A percentile compares a stretch with the other conserved stretches of the same genome.
These are phyloP conservation scores for Sparassis latifolia DNA, from an alignment of 1,284 basidiomycete species.

Conservation along the genomic window DNA sequence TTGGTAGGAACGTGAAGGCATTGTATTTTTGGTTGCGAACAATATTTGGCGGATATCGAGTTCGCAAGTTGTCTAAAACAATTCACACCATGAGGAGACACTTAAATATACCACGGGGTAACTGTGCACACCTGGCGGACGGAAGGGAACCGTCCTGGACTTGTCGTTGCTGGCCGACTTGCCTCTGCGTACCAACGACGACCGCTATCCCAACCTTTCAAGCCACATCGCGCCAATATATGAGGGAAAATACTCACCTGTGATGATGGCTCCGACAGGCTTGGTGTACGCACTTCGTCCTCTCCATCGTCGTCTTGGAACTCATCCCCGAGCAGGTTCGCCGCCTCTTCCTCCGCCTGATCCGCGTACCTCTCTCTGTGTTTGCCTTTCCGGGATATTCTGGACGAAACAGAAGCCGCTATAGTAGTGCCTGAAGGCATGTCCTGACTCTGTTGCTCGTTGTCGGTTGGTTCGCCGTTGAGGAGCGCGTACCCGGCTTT, in stretches of 20 bases:
- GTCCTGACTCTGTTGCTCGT: constrained; percentile 22
- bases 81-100: neutral
- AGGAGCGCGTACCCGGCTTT: constrained; percentile 43
- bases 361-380: constrained; percentile 40
- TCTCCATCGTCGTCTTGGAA: constrained; percentile 24
- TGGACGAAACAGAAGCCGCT: constrained; percentile 32
- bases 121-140: constrained; percentile 54
- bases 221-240: neutral
- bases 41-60: constrained; percentile 74
- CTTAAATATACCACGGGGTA: neutral
- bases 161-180: constrained; percentile 45
- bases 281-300: constrained; percentile 7
- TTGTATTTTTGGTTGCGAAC: constrained; percentile 99
- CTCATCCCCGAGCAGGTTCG: constrained; percentile 38
- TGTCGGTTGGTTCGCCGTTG: constrained; percentile 25
- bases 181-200: constrained; percentile 24
- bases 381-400: constrained; percentile 30
- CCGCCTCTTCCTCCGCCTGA: constrained; percentile 48
- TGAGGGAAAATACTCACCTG: constrained; percentile 17
- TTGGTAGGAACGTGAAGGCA: constrained; percentile 87
- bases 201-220: constrained; percentile 18
- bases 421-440: constrained; percentile 23
- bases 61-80: constrained; percentile 57
- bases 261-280: constrained; percentile 12
- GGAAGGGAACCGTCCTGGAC: constrained; percentile 73